A percentile compares a stretch with the other conserved stretches of the same genome.
Evolutionary conservation across 768 basidiomycete species (phyloP).

Genomic region (Russula compacta): DNA sequence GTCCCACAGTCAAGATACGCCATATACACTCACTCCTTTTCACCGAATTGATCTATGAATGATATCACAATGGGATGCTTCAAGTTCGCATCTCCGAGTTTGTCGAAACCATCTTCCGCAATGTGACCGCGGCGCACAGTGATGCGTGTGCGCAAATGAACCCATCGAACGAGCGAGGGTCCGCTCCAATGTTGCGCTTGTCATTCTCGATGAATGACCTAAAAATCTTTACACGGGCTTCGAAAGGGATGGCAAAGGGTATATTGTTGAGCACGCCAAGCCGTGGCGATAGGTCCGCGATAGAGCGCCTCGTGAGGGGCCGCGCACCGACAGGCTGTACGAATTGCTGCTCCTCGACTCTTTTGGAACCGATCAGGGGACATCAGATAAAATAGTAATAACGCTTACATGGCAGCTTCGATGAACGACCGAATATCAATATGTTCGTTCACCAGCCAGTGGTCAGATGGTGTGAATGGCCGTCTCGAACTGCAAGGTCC

Average conservation of each 20-base stretch:
- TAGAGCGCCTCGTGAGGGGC: constrained; percentile 52
- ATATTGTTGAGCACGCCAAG: constrained; percentile 91
- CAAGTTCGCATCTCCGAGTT: constrained; percentile 65
- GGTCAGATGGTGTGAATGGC: constrained; percentile 71
- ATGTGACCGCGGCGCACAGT: constrained; percentile 67
- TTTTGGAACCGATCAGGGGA: constrained; percentile 23
- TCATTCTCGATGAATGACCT: constrained; percentile 73
- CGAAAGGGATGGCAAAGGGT: constrained; percentile 92
- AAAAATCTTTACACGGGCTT: constrained; percentile 84
- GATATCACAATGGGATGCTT: constrained; percentile 79
- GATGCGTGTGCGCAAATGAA: constrained; percentile 27
- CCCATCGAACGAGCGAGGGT: neutral
- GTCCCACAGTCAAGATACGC: neutral
- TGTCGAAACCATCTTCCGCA: constrained; percentile 87
- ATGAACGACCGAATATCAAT: constrained; percentile 66
- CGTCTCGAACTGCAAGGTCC: constrained; percentile 56
- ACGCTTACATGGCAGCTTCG: constrained; percentile 70
- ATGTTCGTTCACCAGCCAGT: constrained; percentile 68
- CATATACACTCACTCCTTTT: constrained; percentile 61
- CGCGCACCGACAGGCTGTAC: constrained; percentile 25
- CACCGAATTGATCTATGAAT: constrained; percentile 88
- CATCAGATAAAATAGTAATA: neutral
- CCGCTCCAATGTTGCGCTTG: constrained; percentile 23
- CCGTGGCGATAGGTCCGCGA: constrained; percentile 71
- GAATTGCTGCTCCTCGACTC: constrained; percentile 57